Conservation (phyloP, 2,329 filamentous ascomycete species). For the Epichloe hybrida region DNA sequence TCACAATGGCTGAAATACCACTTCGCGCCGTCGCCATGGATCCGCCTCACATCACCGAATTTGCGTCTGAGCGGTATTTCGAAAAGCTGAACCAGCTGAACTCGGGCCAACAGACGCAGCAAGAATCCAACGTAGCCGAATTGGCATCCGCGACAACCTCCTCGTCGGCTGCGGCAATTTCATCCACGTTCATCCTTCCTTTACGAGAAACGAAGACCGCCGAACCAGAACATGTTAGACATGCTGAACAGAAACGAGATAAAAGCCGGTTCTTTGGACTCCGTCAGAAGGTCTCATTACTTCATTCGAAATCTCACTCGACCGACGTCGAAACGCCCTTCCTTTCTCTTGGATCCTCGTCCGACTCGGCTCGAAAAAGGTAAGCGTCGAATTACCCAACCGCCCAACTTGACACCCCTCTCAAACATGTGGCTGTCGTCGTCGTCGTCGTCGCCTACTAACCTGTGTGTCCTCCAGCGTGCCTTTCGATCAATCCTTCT, state of each 20-base stretch:
- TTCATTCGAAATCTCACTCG: conserved; percentile 20
- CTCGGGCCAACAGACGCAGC: conserved; percentile 28
- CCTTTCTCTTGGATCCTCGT: conserved; percentile 8
- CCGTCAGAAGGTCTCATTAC: conserved; percentile 24
- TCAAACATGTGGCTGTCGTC: too few species aligned
- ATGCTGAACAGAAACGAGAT: conserved; percentile 25
- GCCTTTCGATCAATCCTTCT: conserved; percentile 44
- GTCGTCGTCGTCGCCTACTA: too few species aligned
- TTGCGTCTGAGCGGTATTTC: conserved; percentile 52
- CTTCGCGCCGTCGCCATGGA: conserved; percentile 34
- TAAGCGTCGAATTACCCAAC: conserved; percentile 4
- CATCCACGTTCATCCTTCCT: conserved; percentile 36
- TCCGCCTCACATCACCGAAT: conserved; percentile 50
- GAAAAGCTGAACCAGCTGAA: conserved; percentile 45
- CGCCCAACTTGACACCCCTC: neutral
- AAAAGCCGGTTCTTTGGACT: conserved; percentile 29
- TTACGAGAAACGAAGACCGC: conserved; percentile 26
- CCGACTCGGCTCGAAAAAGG: conserved; percentile 21
- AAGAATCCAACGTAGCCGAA: conserved; percentile 17
- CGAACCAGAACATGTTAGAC: conserved; percentile 18
- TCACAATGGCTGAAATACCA: conserved; percentile 21
- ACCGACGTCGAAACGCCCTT: conserved; percentile 7
- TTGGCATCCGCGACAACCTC: conserved; percentile 4
- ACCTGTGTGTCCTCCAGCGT: conserved; percentile 18
- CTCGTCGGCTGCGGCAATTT: conserved; percentile 11